phyloP scores from a whole-genome alignment of 192 early-diverging fungal genomes.

The Dimargaris xerosporica region DNA sequence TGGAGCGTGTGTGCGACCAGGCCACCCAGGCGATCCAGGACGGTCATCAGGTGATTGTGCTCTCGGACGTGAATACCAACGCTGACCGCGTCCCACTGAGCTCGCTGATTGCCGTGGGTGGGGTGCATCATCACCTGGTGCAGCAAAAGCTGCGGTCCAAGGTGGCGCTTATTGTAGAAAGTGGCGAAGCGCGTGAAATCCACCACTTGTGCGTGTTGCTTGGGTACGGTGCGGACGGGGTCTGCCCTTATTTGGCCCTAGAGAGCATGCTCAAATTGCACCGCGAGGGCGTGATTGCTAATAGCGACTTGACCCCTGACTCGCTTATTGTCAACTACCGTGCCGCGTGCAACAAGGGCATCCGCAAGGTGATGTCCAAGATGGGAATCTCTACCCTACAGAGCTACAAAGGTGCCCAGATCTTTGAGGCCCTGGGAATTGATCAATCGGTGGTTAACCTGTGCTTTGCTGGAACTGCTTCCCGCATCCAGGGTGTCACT shows the following conservation, averaged over 20 bases:
- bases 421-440: slow-evolving; percentile 92
- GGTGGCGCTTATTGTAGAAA: slow-evolving; percentile 79
- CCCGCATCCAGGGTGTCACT: slow-evolving; percentile 81
- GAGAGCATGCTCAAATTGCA: slow-evolving; percentile 82
- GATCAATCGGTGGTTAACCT: slow-evolving; percentile 70
- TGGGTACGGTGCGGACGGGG: slow-evolving; percentile 89
- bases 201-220: slow-evolving; percentile 92
- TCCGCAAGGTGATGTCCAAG: slow-evolving; percentile 98
- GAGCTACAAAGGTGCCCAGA: slow-evolving; percentile 97
- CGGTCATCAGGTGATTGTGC: slow-evolving; percentile 65
- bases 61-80: slow-evolving; percentile 57
- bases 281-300: slow-evolving; percentile 58
- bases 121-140: slow-evolving; percentile 88
- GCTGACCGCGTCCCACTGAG: slow-evolving; percentile 64
- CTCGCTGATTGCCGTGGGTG: slow-evolving; percentile 73
- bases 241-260: slow-evolving; percentile 84
- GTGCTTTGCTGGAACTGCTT: slow-evolving; percentile 93
- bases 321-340: slow-evolving; percentile 71
- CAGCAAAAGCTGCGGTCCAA: slow-evolving; percentile 72
- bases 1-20: slow-evolving; percentile 81
- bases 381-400: slow-evolving; percentile 98
- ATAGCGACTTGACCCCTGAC: slow-evolving; percentile 29
- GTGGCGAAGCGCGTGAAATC: slow-evolving; percentile 86
- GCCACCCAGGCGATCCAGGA: slow-evolving; percentile 65
- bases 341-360: slow-evolving; percentile 82